Evolutionary conservation across 176 grass and related monocot species (phyloP).

Genomic region (Hsuehochloa calcarea): DNA sequence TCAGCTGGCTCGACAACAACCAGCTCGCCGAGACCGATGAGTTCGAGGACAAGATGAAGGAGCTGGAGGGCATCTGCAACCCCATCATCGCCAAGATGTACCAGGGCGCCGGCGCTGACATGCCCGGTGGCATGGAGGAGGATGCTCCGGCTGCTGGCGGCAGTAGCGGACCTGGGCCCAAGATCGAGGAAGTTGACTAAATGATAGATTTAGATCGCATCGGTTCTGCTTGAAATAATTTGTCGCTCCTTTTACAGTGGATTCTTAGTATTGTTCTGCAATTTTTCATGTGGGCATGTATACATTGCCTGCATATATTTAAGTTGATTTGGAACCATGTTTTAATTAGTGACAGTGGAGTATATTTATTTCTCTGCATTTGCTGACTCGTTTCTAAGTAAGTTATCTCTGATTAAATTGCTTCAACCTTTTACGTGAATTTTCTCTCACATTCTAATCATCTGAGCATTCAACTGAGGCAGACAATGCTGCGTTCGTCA

Average conservation of each 20-base stretch:
- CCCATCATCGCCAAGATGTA: constrained; percentile 97
- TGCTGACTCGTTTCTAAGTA: neutral
- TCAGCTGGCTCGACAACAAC: constrained; percentile 76
- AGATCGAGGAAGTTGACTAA: constrained; percentile 94
- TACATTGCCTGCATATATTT: neutral
- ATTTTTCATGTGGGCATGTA: constrained; percentile 8
- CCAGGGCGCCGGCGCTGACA: constrained; percentile 65
- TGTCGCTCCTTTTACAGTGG: neutral
- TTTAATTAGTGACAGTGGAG: neutral
- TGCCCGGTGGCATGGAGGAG: constrained; percentile 63
- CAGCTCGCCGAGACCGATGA: constrained; percentile 80
- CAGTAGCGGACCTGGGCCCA: constrained; percentile 70
- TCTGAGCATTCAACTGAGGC: neutral
- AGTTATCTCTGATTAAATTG: neutral
- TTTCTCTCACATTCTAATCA: neutral
- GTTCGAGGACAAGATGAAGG: constrained; percentile 96
- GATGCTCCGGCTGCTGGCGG: constrained; percentile 53
- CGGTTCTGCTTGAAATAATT: constrained; percentile 26
- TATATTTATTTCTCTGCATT: neutral
- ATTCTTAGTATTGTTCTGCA: neutral
- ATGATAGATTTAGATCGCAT: neutral
- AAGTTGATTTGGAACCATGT: neutral
- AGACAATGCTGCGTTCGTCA: neutral
- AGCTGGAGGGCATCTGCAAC: constrained; percentile 81
- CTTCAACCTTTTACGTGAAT: neutral